Conservation (phyloP, 208 protist species). For the Plasmodiophora brassicae region DNA sequence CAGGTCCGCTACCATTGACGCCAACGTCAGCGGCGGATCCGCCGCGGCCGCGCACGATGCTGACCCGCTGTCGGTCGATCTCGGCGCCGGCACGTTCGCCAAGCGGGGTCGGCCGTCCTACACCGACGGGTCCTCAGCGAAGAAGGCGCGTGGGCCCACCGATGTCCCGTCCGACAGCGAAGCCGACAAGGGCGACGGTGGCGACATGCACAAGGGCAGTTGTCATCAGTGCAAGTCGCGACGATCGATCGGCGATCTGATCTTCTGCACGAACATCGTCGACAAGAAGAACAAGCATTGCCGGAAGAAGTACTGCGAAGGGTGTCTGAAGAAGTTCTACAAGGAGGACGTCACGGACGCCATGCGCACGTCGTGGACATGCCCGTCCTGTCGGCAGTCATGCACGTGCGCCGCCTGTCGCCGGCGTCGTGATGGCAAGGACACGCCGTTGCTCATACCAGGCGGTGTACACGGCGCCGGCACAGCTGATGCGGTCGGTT, state of each 20-base stretch:
- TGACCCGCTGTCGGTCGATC: no score
- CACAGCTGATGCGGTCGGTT: not conserved
- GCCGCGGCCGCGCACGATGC: no score
- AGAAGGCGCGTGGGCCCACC: not conserved
- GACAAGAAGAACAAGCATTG: conserved; percentile 49
- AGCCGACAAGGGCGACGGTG: not conserved
- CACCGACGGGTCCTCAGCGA: not conserved
- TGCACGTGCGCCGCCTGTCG: conserved; percentile 43
- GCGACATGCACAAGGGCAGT: conserved; percentile 13
- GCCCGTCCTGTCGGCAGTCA: conserved; percentile 44
- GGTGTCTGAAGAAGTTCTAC: conserved; percentile 46
- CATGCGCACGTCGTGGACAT: conserved; percentile 16
- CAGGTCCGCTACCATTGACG: no score
- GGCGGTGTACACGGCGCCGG: no score
- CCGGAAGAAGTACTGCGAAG: conserved; percentile 49
- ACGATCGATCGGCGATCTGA: conserved; percentile 28
- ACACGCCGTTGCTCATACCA: not conserved
- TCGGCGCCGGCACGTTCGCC: no score
- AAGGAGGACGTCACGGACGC: not conserved
- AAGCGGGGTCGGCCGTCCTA: not conserved
- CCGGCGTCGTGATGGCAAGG: not conserved
- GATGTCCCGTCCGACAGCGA: not conserved
- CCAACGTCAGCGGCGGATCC: no score
- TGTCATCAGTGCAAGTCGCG: conserved; percentile 48
- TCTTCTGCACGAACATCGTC: conserved; percentile 43